Percentiles rank a stretch among this genome's conserved stretches.
phyloP scores from a whole-genome alignment of 179 eudicot genomes.

The Beta lomatogona region DNA sequence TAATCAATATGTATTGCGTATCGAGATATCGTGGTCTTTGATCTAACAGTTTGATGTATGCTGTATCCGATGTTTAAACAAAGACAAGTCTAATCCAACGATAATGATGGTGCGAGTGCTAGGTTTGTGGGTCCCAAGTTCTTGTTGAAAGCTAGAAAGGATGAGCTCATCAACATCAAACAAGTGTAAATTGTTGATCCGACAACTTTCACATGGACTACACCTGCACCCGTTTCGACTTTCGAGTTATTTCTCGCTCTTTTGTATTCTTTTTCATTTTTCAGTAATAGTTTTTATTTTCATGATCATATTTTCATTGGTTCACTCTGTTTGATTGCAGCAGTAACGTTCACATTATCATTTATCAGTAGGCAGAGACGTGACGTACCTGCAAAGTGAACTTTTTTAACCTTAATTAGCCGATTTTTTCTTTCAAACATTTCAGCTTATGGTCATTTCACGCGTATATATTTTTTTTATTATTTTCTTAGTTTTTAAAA shows the following conservation, averaged over 20 bases:
- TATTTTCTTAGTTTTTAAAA: rapidly evolving
- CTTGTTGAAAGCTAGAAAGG: too few species aligned
- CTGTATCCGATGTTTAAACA: too few species aligned
- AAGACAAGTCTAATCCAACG: neutral
- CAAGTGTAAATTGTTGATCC: conserved; percentile 4
- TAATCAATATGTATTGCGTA: too few species aligned
- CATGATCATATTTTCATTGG: neutral
- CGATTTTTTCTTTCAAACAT: neutral
- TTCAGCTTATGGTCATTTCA: neutral
- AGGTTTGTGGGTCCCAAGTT: neutral
- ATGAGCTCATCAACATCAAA: neutral
- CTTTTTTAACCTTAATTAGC: neutral
- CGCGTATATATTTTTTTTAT: rapidly evolving
- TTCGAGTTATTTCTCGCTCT: neutral
- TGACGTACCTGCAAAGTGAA: conserved; percentile 6
- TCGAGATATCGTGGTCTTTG: too few species aligned
- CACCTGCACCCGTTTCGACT: conserved; percentile 8
- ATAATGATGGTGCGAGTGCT: neutral
- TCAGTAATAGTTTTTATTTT: neutral
- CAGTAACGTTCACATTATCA: neutral
- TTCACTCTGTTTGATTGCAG: neutral
- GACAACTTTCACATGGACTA: conserved; percentile 10
- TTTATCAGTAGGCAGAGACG: neutral
- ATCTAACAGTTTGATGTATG: too few species aligned
- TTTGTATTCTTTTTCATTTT: neutral